These are phyloP conservation scores for Candida railenensis DNA, from an alignment of 805 yeast genomes.

Conservation along the genomic window DNA sequence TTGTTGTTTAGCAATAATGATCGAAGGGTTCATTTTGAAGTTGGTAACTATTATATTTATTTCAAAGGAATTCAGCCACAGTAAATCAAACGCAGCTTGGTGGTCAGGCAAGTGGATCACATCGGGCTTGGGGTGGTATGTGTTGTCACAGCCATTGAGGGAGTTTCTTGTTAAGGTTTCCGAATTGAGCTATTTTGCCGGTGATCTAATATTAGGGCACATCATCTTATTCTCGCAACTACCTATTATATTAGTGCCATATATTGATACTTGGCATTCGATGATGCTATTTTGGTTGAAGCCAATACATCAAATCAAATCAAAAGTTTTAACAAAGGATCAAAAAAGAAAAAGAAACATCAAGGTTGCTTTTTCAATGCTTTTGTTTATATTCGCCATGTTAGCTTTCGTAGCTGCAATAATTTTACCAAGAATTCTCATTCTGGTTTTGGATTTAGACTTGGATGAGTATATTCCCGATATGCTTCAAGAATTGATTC, in stretches of 20 bases:
- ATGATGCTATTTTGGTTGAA: conserved; percentile 66
- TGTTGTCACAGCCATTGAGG: conserved; percentile 61
- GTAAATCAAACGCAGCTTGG: conserved; percentile 57
- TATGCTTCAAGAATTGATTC: conserved; percentile 29
- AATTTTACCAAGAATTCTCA: conserved; percentile 38
- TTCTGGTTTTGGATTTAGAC: conserved; percentile 35
- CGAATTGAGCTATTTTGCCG: conserved; percentile 68
- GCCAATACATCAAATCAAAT: conserved; percentile 51
- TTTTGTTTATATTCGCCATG: conserved; percentile 31
- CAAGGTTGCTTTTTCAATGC: conserved; percentile 28
- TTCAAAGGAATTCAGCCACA: conserved; percentile 62
- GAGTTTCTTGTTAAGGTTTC: conserved; percentile 62
- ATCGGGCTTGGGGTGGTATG: conserved; percentile 60
- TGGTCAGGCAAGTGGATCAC: conserved; percentile 71
- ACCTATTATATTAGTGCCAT: conserved; percentile 63
- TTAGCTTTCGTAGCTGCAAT: conserved; percentile 30
- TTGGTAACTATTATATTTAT: conserved; percentile 48
- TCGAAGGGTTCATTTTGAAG: conserved; percentile 61
- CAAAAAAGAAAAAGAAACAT: conserved; percentile 40
- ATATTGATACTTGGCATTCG: conserved; percentile 65
- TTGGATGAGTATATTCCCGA: conserved; percentile 42
- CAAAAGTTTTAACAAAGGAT: conserved; percentile 43
- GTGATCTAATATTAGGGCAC: conserved; percentile 63
- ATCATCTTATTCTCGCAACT: conserved; percentile 54
- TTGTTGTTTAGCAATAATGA: conserved; percentile 49